Evolutionary conservation across 2,329 filamentous ascomycete species (phyloP), one percentile per base, ranked within the genome.

Genomic region (Lasiodiplodia sp.): DNA sequence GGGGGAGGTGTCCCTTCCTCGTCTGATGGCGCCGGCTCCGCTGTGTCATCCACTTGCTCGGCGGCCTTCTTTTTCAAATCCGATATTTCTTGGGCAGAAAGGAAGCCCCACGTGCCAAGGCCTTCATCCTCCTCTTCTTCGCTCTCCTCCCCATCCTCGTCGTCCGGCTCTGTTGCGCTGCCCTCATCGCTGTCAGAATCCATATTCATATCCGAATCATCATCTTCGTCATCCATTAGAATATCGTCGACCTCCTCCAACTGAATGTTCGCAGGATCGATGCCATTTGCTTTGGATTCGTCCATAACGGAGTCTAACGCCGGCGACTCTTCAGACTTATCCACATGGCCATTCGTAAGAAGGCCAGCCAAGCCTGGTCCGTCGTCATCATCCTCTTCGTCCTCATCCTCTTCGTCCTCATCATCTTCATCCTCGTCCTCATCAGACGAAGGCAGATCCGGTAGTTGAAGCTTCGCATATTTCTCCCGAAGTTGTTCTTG

Each of bases 401-500:
- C 74, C 6, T 78, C 77, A 6, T 71, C 74, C 3, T 71, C 75
- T 1, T 76, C 71, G 7, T 75, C 74, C 6, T 78, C 77, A 6
- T 71, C 74, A 4, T 71, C 75, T 1, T 76, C 75, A 2, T 71
- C 72, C 12, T 76, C 71, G 16, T 71, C 71, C 11, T 71, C 70
- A 16, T 82, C 76, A 4, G 86, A 55, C 18, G 66, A 49, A 10
- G 68, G 67, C 57, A 67, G 49, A 16, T 69, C 58, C 1, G 73
- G 73, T 8, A 78, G 70, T 0, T 89, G 88, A 7, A 92, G 81
- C 66, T 89, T 85, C 10, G 88, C 87, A 71, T 93, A 93, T 76
- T 93, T 93, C 49, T 85, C 84, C 31, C 84, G 86, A 16, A 93
- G 77, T 74, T 93, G 88, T 68, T 92, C 91, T 70, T 90, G 87